These are phyloP conservation scores for Xylaria castorea DNA, from an alignment of 495 filamentous ascomycete species.

Conservation along the genomic window DNA sequence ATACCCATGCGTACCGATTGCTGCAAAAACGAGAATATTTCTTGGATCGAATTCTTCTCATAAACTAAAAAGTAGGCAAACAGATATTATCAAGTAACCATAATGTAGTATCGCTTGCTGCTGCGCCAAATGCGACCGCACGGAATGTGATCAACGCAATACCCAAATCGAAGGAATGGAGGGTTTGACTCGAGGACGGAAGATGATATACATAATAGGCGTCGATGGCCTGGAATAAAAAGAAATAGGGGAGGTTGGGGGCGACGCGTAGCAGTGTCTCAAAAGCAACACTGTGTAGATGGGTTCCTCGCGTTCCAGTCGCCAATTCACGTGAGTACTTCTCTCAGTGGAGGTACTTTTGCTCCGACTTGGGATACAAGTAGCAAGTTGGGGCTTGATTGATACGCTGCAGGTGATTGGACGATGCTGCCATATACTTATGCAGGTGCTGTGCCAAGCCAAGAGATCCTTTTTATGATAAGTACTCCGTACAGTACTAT, in stretches of 20 bases:
- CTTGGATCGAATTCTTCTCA: neutral
- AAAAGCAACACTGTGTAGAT: conserved; percentile 29
- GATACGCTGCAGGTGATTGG: neutral
- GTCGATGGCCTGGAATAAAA: conserved; percentile 1
- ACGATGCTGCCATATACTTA: neutral
- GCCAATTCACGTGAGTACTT: conserved; percentile 44
- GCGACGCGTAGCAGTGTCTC: conserved; percentile 14
- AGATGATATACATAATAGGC: conserved; percentile 9
- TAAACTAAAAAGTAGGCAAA: neutral
- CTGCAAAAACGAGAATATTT: neutral
- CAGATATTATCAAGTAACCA: neutral
- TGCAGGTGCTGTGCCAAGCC: conserved; percentile 17
- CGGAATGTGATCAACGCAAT: conserved; percentile 2
- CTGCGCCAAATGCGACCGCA: neutral
- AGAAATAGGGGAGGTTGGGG: conserved; percentile 26
- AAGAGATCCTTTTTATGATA: conserved; percentile 7
- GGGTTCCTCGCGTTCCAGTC: conserved; percentile 33
- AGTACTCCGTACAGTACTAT: too few species aligned
- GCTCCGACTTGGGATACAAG: neutral
- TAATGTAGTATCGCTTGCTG: neutral
- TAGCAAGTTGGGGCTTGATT: conserved; percentile 1
- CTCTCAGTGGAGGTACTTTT: conserved; percentile 20
- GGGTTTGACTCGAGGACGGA: conserved; percentile 12
- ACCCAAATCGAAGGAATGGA: neutral
- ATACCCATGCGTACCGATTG: neutral